Evolutionary conservation across 2,329 filamentous ascomycete genomes (phyloP).

Genomic region (Clarireedia paspali): DNA sequence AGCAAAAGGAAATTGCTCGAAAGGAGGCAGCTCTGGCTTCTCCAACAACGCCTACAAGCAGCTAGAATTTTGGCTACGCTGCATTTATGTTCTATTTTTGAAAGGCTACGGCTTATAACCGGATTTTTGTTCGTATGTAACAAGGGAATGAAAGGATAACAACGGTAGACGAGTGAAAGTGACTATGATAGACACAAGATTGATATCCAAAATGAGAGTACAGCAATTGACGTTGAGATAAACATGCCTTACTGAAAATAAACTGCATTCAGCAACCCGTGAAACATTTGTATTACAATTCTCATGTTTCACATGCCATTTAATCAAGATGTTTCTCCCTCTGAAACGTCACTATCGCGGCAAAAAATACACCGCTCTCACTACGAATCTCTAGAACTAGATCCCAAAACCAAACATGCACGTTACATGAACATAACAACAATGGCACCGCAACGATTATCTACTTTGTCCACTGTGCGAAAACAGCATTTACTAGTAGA

Average conservation of each 20-base stretch:
- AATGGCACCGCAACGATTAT: conserved; percentile 22
- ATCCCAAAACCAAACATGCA: conserved; percentile 5
- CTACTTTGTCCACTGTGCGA: conserved; percentile 25
- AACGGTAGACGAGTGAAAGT: neutral
- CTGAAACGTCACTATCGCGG: neutral
- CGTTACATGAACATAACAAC: neutral
- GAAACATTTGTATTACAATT: too few species aligned
- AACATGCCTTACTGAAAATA: too few species aligned
- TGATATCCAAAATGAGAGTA: neutral
- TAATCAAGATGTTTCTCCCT: neutral
- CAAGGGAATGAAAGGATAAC: conserved; percentile 1
- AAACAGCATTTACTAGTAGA: conserved; percentile 29
- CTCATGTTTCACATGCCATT: neutral
- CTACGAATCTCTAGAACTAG: conserved; percentile 4
- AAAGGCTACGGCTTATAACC: neutral
- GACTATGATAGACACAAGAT: conserved; percentile 4
- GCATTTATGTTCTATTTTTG: too few species aligned
- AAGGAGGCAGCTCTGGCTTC: conserved; percentile 61
- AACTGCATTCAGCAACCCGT: too few species aligned
- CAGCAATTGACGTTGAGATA: too few species aligned
- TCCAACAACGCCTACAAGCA: conserved; percentile 13
- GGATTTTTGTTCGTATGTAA: neutral
- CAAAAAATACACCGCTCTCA: conserved; percentile 12
- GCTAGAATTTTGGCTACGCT: conserved; percentile 7
- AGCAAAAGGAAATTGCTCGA: conserved; percentile 60